Evolutionary conservation across 2,329 filamentous ascomycete species (phyloP).

Genomic region (Colletotrichum musae): DNA sequence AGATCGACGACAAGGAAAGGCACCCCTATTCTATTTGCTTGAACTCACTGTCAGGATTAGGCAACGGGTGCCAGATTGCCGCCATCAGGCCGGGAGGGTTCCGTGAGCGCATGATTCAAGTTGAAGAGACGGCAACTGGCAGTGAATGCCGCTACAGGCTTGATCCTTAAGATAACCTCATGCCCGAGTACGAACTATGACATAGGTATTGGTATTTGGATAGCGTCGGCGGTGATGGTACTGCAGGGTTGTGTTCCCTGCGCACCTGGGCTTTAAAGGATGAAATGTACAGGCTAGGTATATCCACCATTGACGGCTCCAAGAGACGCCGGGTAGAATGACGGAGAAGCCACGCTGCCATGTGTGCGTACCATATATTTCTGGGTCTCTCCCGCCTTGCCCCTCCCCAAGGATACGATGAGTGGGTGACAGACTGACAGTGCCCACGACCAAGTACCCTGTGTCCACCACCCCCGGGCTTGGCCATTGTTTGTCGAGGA

Average conservation of each 20-base stretch:
- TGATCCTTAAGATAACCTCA: conserved; percentile 21
- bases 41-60: conserved; percentile 1
- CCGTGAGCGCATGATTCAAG: not conserved
- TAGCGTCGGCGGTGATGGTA: conserved; percentile 6
- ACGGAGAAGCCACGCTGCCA: conserved; percentile 24
- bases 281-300: conserved; percentile 16
- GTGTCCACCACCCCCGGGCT: conserved; percentile 23
- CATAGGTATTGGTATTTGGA: conserved; percentile 12
- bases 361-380: conserved; percentile 32
- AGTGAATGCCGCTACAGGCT: conserved; percentile 19
- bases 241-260: conserved; percentile 2
- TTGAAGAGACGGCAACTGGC: not conserved
- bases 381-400: conserved; percentile 28
- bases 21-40: not conserved
- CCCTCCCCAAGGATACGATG: conserved; percentile 5
- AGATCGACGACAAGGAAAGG: conserved; percentile 35
- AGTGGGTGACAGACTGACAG: conserved; percentile 13
- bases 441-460: conserved; percentile 1
- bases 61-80: conserved; percentile 16
- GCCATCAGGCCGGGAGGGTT: not conserved
- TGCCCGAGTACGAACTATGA: conserved; percentile 15
- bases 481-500: conserved; percentile 38
- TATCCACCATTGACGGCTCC: conserved; percentile 7
- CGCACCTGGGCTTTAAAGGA: conserved; percentile 11
- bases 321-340: not conserved